Conservation (phyloP, 495 filamentous ascomycete genomes). For the Trichoderma gamsii region DNA sequence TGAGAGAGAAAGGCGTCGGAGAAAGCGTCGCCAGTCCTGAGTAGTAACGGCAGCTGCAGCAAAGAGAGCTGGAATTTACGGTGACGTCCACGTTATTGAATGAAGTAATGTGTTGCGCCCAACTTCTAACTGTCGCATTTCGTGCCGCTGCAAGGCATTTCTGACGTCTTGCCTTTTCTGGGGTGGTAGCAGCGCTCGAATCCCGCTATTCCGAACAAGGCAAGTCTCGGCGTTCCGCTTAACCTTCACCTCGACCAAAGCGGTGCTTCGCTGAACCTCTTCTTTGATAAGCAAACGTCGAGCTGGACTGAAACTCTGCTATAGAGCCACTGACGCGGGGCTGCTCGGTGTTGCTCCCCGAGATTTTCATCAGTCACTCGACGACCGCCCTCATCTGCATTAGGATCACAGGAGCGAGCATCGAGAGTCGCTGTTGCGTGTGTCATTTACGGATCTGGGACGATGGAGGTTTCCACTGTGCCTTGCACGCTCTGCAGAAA, state of each 20-base stretch:
- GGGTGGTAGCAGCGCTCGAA: background rate
- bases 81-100: background rate
- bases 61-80: background rate
- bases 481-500: slow-evolving; percentile 8
- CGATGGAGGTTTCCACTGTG: slow-evolving; percentile 11
- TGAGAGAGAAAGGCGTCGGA: background rate
- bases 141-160: background rate
- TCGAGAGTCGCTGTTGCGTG: background rate
- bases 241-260: background rate
- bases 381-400: background rate
- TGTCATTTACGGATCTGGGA: background rate
- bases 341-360: background rate
- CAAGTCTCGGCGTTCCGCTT: background rate
- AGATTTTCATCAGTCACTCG: background rate
- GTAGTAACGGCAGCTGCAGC: background rate
- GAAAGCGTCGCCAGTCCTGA: background rate
- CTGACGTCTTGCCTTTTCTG: background rate
- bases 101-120: background rate
- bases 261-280: background rate
- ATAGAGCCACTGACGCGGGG: slow-evolving; percentile 6
- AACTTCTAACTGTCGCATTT: no score
- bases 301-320: background rate
- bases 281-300: background rate
- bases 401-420: slow-evolving; percentile 10
- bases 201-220: background rate